These are phyloP conservation scores for Cutaneotrichosporon mucoides DNA, from an alignment of 1,284 basidiomycete species.

Conservation along the genomic window DNA sequence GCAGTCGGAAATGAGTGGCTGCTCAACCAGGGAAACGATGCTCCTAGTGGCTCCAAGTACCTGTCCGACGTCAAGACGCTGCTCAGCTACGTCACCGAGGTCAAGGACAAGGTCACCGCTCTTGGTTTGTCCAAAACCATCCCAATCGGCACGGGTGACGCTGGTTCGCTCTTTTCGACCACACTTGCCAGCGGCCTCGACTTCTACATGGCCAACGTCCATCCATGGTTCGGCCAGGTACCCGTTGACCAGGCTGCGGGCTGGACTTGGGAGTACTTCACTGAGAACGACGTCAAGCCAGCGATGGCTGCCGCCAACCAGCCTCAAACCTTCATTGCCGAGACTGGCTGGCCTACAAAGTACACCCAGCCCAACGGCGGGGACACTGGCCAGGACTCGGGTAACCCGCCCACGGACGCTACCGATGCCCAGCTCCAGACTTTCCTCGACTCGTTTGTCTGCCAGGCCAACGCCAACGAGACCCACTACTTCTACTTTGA, in stretches of 20 bases:
- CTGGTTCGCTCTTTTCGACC: conserved; percentile 77
- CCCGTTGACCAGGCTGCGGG: conserved; percentile 64
- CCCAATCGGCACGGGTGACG: conserved; percentile 83
- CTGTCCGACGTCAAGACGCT: conserved; percentile 53
- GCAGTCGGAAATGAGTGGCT: conserved; percentile 66
- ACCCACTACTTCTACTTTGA: conserved; percentile 70
- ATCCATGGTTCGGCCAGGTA: conserved; percentile 62
- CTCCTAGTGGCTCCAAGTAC: conserved; percentile 30
- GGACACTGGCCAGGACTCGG: conserved; percentile 66
- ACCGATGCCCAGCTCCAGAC: conserved; percentile 18
- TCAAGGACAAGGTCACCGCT: conserved; percentile 56
- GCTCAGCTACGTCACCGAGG: conserved; percentile 60
- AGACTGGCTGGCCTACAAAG: conserved; percentile 82
- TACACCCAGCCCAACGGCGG: conserved; percentile 35
- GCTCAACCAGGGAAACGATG: conserved; percentile 49
- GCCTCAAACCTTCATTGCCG: conserved; percentile 77
- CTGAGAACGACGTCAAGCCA: conserved; percentile 56
- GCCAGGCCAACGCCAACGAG: conserved; percentile 73
- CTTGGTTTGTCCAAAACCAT: conserved; percentile 54
- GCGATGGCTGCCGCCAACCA: conserved; percentile 55
- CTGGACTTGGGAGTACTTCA: conserved; percentile 63
- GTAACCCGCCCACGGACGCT: conserved; percentile 46
- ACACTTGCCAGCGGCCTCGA: conserved; percentile 66
- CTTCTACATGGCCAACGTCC: conserved; percentile 64
- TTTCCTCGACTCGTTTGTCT: conserved; percentile 82